Conservation (phyloP, 441 rosid species). For the Gossypium lobatum region DNA sequence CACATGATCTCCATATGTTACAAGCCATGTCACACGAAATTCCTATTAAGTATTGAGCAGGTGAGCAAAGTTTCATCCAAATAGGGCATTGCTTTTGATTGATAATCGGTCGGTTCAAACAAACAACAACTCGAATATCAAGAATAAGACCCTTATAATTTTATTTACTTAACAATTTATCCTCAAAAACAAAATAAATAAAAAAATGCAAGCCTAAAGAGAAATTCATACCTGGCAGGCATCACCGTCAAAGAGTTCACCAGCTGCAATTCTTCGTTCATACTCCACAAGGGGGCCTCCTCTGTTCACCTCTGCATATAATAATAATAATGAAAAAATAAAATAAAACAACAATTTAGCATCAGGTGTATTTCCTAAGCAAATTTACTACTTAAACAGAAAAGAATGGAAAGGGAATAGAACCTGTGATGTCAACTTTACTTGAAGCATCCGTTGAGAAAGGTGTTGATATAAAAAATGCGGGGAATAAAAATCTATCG, state of each 20-base stretch:
- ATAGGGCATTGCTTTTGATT: background rate
- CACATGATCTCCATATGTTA: background rate
- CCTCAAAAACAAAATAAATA: background rate
- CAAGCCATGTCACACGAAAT: background rate
- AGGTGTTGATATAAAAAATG: slow-evolving; percentile 31
- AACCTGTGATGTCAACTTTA: slow-evolving; percentile 34
- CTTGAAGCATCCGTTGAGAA: slow-evolving; percentile 45
- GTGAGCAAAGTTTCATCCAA: background rate
- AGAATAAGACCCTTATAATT: background rate
- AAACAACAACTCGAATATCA: background rate
- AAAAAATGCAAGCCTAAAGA: background rate
- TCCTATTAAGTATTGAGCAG: background rate
- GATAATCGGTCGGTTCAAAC: background rate
- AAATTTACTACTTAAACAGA: background rate
- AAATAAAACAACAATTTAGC: background rate
- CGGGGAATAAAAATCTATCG: slow-evolving; percentile 19
- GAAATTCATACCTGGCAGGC: slow-evolving; percentile 55
- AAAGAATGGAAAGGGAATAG: background rate
- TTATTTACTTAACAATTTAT: background rate
- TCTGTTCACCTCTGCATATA: slow-evolving; percentile 39
- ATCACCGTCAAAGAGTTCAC: slow-evolving; percentile 91
- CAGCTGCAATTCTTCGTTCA: slow-evolving; percentile 62
- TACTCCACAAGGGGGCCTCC: slow-evolving; percentile 91
- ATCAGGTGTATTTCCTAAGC: background rate
- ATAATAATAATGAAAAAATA: background rate